These are phyloP conservation scores for Pterocarpus macrocarpus DNA, from an alignment of 306 rosid genomes.

Conservation along the genomic window DNA sequence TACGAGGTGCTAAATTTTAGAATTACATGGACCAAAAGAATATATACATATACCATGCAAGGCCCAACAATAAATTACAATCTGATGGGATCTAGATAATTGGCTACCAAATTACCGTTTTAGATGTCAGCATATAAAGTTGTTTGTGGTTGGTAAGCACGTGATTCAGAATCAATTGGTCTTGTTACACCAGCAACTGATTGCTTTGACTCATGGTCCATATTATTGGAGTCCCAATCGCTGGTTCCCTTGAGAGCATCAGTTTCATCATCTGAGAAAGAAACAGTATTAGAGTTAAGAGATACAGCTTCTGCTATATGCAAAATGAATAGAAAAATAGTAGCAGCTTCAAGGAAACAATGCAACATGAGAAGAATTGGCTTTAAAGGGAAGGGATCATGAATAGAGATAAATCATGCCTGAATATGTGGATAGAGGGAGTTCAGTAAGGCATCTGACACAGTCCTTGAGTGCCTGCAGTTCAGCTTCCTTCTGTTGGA, in stretches of 20 bases:
- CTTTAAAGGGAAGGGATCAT: background rate
- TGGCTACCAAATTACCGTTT: constrained; percentile 25
- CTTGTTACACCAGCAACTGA: constrained; percentile 64
- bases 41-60: background rate
- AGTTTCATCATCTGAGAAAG: constrained; percentile 70
- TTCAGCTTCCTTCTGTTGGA: constrained; percentile 70
- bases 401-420: constrained; percentile 50
- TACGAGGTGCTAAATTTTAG: background rate
- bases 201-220: constrained; percentile 49
- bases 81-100: constrained; percentile 29
- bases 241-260: constrained; percentile 44
- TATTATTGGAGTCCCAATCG: constrained; percentile 39
- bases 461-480: constrained; percentile 76
- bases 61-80: constrained; percentile 9
- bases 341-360: background rate
- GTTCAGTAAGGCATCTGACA: constrained; percentile 63
- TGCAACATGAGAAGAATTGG: background rate
- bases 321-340: background rate
- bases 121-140: background rate
- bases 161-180: constrained; percentile 44
- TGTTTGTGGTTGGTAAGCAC: background rate
- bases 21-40: background rate
- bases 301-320: background rate
- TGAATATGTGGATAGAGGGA: constrained; percentile 61
- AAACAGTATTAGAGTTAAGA: constrained; percentile 14